Evolutionary conservation across 441 rosid genomes (phyloP).

Genomic region (Cnidoscolus chayamansa): DNA sequence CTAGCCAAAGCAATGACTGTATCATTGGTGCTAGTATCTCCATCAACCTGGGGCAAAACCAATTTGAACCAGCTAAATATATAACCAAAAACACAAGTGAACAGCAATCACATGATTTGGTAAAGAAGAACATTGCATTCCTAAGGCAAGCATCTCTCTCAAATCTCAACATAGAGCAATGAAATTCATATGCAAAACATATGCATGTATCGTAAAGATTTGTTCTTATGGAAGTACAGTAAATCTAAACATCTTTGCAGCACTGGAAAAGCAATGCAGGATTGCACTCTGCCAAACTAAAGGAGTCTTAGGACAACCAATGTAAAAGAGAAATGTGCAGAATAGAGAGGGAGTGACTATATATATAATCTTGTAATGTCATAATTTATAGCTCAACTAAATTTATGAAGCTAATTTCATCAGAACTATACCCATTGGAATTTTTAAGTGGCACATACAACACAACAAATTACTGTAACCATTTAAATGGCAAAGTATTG

Average conservation of each 20-base stretch:
- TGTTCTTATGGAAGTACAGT: background rate
- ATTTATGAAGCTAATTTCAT: background rate
- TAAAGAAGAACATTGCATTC: background rate
- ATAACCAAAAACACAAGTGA: background rate
- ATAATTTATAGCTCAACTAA: background rate
- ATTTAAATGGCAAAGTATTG: background rate
- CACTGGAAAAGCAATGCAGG: background rate
- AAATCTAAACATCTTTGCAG: background rate
- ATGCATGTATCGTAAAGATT: background rate
- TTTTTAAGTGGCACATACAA: background rate
- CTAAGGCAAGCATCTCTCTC: background rate
- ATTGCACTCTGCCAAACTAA: background rate
- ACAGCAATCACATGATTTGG: background rate
- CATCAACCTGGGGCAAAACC: conserved; percentile 68
- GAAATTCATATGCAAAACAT: background rate
- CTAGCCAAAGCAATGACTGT: conserved; percentile 93
- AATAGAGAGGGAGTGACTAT: background rate
- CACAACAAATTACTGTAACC: background rate
- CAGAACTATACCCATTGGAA: background rate
- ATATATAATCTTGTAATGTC: background rate
- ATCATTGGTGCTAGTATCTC: conserved; percentile 94
- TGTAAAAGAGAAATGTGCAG: background rate
- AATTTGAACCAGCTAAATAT: conserved; percentile 18
- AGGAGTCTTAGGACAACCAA: background rate
- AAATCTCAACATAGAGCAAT: background rate